phyloP scores from a whole-genome alignment of 208 protist genomes.

The Novymonas esmeraldas region DNA sequence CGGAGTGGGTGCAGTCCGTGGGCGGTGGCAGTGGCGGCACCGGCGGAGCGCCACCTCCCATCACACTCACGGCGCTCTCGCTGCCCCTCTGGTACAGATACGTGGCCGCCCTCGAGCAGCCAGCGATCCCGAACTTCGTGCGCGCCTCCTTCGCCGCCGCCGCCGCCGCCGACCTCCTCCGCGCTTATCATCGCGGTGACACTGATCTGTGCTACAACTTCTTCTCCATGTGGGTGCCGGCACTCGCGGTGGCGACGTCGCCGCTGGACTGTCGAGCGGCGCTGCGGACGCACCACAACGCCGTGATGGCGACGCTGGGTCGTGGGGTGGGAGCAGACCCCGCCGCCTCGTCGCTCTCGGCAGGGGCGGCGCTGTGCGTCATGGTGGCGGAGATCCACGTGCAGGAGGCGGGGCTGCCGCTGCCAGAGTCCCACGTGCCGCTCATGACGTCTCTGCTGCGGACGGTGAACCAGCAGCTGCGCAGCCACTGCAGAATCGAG shows the following conservation, averaged over 20 bases:
- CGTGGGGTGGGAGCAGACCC: no score
- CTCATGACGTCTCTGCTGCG: constrained; percentile 21
- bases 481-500: constrained; percentile 4
- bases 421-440: constrained; percentile 19
- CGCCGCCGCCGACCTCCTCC: constrained; percentile 39
- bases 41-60: background rate
- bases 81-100: constrained; percentile 18
- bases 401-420: constrained; percentile 11
- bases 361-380: constrained; percentile 13
- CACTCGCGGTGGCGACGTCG: background rate
- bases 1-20: constrained; percentile 18
- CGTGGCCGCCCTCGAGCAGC: constrained; percentile 31
- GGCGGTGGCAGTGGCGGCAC: constrained; percentile 3
- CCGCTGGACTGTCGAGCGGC: constrained; percentile 1
- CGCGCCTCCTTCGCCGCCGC: constrained; percentile 24
- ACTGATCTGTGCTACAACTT: constrained; percentile 17
- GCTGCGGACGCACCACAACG: constrained; percentile 11
- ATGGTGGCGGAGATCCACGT: constrained; percentile 15
- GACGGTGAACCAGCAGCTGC: constrained; percentile 14
- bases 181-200: constrained; percentile 47
- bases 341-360: no score
- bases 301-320: constrained; percentile 15
- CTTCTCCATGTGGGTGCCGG: constrained; percentile 19
- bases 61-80: constrained; percentile 1
- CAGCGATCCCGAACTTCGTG: constrained; percentile 36